phyloP scores from a whole-genome alignment of 129 eudicot species.

The Daucus carota region DNA sequence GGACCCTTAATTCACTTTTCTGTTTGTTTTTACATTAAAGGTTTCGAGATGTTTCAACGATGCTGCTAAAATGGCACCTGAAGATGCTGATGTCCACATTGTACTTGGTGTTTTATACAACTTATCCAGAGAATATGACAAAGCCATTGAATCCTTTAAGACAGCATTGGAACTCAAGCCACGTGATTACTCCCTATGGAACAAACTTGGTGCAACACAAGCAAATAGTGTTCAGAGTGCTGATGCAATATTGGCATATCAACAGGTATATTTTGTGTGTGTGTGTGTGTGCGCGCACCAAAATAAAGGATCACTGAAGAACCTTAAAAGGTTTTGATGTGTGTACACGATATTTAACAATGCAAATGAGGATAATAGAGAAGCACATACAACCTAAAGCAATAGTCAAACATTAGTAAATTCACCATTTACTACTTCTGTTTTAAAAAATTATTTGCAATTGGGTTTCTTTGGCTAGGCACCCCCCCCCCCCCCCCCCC shows the following conservation, averaged over 20 bases:
- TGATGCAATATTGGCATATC: slow-evolving; percentile 90
- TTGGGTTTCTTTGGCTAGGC: not conserved
- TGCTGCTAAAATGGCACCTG: slow-evolving; percentile 90
- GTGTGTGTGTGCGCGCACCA: not conserved
- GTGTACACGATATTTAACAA: not conserved
- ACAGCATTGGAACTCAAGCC: slow-evolving; percentile 92
- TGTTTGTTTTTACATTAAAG: slow-evolving; percentile 26
- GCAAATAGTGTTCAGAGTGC: slow-evolving; percentile 98
- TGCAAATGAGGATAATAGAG: not conserved
- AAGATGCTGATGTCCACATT: slow-evolving; percentile 96
- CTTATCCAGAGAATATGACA: slow-evolving; percentile 87
- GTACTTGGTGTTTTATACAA: slow-evolving; percentile 88
- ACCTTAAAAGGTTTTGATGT: not conserved
- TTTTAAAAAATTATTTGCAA: not conserved
- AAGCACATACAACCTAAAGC: not conserved
- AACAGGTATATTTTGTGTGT: slow-evolving; percentile 58
- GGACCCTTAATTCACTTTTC: not conserved
- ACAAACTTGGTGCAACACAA: slow-evolving; percentile 97
- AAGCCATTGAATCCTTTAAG: slow-evolving; percentile 87
- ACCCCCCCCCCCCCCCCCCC: no score
- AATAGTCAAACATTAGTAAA: not conserved
- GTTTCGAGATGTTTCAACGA: slow-evolving; percentile 78
- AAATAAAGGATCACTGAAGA: not conserved
- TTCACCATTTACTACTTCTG: not conserved
- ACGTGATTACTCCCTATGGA: slow-evolving; percentile 94